phyloP scores from a whole-genome alignment of 169 alveolate genomes.

The Amoebophrya sp. region DNA sequence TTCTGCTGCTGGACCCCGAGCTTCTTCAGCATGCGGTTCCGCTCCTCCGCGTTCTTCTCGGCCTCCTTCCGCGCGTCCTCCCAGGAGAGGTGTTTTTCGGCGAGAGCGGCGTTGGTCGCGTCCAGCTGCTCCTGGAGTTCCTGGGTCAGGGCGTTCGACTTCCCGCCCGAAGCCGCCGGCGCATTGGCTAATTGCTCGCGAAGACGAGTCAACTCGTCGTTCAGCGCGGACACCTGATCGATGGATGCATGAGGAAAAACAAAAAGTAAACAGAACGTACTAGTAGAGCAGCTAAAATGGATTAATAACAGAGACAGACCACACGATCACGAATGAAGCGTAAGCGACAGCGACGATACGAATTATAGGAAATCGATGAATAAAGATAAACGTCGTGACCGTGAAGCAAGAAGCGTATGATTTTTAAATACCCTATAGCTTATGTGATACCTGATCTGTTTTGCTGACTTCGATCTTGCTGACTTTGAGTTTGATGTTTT shows the following conservation, averaged over 20 bases:
- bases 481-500: constrained; percentile 29
- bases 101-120: neutral
- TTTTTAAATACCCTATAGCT: no score
- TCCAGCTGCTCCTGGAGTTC: neutral
- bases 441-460: no score
- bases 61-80: neutral
- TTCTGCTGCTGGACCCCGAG: neutral
- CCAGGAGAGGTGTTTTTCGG: neutral
- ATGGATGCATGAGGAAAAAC: no score
- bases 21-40: neutral
- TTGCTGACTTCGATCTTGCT: neutral
- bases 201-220: neutral
- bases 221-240: neutral
- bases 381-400: no score
- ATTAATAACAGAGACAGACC: no score
- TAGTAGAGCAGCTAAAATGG: no score
- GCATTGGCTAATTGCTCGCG: neutral
- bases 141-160: neutral
- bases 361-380: no score
- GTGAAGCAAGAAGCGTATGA: no score
- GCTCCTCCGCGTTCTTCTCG: neutral
- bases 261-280: no score
- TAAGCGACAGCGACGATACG: no score
- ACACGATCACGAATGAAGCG: no score
- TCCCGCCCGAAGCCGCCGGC: neutral